Base-by-base conservation (phyloP, 2,329 filamentous ascomycete genomes). In the Pseudogymnoascus sp. region DNA sequence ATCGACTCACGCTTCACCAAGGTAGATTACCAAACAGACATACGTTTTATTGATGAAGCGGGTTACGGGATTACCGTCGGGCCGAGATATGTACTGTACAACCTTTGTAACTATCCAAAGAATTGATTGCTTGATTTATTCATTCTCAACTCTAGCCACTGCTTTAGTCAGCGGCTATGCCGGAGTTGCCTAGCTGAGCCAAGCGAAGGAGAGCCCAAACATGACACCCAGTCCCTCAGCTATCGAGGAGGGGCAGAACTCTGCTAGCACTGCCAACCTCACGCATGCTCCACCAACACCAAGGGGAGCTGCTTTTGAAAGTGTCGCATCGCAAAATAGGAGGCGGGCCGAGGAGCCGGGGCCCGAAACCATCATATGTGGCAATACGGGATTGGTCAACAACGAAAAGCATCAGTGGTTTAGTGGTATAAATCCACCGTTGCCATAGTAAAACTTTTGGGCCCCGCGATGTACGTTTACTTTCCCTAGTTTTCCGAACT, bases 171-270 rank as follows among this genome's bases (percentile, higher is more conserved):
- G 40, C 19, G 40, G 40, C 40, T 44, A 19, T 44, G 16, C 38
- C 38, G 4, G 38, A 42, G 38, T 42, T 42, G 62, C 26, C 59
- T 65, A 62, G 38, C 16, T 40, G 38, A 40, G 38, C 38, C 8
- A 16, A n/a, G 38, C 16, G 38, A 3, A 40, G 6, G 38, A 19
- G 33, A n/a, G 38, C 38, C 38, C 16, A 40, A 40, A 10, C 38
- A 40, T 6, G 38, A 40, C 38, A 19, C 16, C 38, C 38, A 6
- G 16, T n/a, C 33, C 10, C 33, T 6, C 11, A 37, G 33, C 11
- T 14, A 37, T 11, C 33, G 13, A 37, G 33, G 33, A 14, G 5
- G 33, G 33, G 33, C 13, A 37, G 33, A 37, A 37, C 33, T 13
- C 33, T 37, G 33, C 33, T 37, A 14, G 33, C 33, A 14, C 33